phyloP scores from a whole-genome alignment of 345 rosid species.

The Arabis alpina region DNA sequence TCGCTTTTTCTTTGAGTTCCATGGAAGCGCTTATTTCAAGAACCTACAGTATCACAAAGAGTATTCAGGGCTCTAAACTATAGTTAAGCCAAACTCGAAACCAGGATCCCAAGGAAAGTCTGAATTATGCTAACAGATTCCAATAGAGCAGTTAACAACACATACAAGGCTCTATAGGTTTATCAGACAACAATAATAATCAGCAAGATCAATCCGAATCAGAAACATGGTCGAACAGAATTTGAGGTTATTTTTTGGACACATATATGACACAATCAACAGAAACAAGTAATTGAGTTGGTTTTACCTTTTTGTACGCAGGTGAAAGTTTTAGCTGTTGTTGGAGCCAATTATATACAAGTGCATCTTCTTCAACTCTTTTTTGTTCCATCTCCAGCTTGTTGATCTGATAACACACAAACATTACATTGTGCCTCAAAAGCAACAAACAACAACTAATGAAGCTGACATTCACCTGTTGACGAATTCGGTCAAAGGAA shows the following conservation, averaged over 20 bases:
- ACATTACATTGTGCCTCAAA: slow-evolving; percentile 30
- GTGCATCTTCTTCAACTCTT: slow-evolving; percentile 84
- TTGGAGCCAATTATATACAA: slow-evolving; percentile 93
- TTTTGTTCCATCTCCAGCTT: slow-evolving; percentile 86
- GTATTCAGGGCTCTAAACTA: slow-evolving; percentile 19
- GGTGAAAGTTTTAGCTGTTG: slow-evolving; percentile 89
- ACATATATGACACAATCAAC: not conserved
- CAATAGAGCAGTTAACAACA: not conserved
- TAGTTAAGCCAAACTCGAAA: slow-evolving; percentile 3
- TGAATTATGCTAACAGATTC: not conserved
- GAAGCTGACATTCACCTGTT: slow-evolving; percentile 62
- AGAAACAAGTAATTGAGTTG: slow-evolving; percentile 10
- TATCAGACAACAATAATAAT: not conserved
- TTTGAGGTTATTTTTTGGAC: not conserved
- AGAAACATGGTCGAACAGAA: slow-evolving; percentile 3
- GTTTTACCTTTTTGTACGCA: slow-evolving; percentile 79
- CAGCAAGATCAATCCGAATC: slow-evolving; percentile 8
- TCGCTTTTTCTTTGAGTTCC: slow-evolving; percentile 60
- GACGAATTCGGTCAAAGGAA: slow-evolving; percentile 76
- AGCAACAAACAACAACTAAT: slow-evolving; percentile 24
- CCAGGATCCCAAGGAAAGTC: slow-evolving; percentile 13
- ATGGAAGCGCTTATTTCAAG: slow-evolving; percentile 66
- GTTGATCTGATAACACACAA: slow-evolving; percentile 55
- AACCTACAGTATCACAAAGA: slow-evolving; percentile 56
- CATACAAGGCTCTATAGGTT: slow-evolving; percentile 15